Evolutionary conservation across 331 rosid genomes (phyloP).

Genomic region (Acacia concinna): DNA sequence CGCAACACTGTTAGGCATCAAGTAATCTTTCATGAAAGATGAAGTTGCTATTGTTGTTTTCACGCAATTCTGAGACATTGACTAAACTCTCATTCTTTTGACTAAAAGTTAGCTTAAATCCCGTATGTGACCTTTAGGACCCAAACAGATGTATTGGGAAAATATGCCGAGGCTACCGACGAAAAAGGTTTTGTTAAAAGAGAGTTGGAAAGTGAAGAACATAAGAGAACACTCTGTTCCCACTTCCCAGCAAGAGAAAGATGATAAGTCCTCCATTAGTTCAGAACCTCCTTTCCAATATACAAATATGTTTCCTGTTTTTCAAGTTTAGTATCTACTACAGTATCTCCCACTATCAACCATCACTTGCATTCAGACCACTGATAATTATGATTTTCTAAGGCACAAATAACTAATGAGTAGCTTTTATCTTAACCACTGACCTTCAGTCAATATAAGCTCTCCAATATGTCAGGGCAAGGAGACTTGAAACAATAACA

Average conservation of each 20-base stretch:
- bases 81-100: too few species aligned
- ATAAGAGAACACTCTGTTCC: neutral
- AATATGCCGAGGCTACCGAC: neutral
- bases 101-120: too few species aligned
- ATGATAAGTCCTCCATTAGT: neutral
- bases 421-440: neutral
- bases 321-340: neutral
- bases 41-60: too few species aligned
- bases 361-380: neutral
- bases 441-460: too few species aligned
- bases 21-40: too few species aligned
- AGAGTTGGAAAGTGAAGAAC: neutral
- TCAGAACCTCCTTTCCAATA: neutral
- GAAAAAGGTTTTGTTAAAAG: neutral
- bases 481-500: too few species aligned
- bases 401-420: neutral
- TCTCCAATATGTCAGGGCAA: too few species aligned
- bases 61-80: too few species aligned
- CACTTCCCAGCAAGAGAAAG: neutral
- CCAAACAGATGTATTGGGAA: too few species aligned
- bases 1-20: too few species aligned
- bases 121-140: too few species aligned
- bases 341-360: neutral
- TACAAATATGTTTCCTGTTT: neutral
- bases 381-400: neutral